Percentiles rank a stretch among this genome's conserved stretches.
Evolutionary conservation across 179 eudicot species (phyloP).

Genomic region (Kewa caespitosa): DNA sequence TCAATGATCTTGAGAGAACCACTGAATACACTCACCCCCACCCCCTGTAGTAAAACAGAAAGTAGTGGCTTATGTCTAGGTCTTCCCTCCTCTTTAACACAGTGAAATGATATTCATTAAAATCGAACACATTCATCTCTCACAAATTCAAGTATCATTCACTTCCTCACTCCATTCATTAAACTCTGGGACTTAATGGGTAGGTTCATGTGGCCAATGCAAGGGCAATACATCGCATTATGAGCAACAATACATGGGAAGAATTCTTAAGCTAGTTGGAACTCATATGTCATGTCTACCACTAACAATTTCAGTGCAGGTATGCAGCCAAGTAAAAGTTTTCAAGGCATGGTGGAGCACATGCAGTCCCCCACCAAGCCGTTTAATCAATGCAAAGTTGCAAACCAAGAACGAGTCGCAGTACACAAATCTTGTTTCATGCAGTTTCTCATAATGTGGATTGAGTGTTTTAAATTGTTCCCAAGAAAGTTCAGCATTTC

Average conservation of each 20-base stretch:
- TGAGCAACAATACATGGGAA: background rate
- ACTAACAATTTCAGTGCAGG: background rate
- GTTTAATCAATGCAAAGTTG: background rate
- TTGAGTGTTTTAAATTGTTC: no score
- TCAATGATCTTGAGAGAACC: background rate
- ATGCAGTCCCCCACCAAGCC: background rate
- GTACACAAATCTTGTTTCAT: background rate
- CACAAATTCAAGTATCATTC: background rate
- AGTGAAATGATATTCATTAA: no score
- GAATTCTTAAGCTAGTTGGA: background rate
- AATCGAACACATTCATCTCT: no score
- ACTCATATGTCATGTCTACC: background rate
- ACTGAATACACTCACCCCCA: background rate
- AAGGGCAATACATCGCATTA: background rate
- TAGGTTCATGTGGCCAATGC: background rate
- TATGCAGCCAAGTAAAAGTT: background rate
- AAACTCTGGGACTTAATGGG: background rate
- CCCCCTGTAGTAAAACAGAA: no score
- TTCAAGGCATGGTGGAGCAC: background rate
- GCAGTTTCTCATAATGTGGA: no score
- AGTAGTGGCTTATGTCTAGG: background rate
- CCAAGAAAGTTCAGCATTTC: no score
- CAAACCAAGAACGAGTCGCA: background rate
- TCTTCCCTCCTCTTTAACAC: no score
- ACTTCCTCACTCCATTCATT: background rate